These are phyloP conservation scores for Triticum aestivum DNA, from an alignment of 176 grass and related monocot species.

Conservation along the genomic window IWGSC_CS_RefSeq_v2.1 NC_057801.1:662526320-662526819, in stretches of 20 bases:
- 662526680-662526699: conserved; percentile 21
- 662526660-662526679: not conserved
- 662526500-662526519: conserved; percentile 93
- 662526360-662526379: not conserved
- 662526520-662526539: conserved; percentile 99
- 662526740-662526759: not conserved
- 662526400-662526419: not conserved
- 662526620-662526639: conserved; percentile 22
- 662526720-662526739: not conserved
- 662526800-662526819: too few species aligned
- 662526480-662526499: conserved; percentile 99
- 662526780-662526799: too few species aligned
- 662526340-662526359: not conserved
- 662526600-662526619: not conserved
- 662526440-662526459: not conserved
- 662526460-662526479: not conserved
- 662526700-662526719: not conserved
- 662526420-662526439: not conserved
- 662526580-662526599: conserved; percentile 86
- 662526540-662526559: conserved; percentile 97
- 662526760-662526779: not conserved
- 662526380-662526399: not conserved
- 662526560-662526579: conserved; percentile 96
- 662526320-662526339: not conserved
- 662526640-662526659: conserved; percentile 39